Base-by-base conservation (phyloP, 2,329 filamentous ascomycete genomes). In the Neonectria neomacrospora region DNA sequence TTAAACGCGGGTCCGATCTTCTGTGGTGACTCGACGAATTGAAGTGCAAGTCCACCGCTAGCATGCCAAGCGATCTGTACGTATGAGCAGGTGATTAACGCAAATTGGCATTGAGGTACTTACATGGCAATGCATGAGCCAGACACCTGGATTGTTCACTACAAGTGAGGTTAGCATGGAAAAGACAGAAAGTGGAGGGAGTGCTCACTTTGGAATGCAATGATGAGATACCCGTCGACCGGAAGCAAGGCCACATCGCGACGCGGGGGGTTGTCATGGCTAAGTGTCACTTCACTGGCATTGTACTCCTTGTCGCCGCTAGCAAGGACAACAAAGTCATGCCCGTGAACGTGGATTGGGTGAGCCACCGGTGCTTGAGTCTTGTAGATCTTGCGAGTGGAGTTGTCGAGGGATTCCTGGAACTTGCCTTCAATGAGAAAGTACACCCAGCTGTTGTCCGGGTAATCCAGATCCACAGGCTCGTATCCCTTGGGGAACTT, bases 301-400 rank as follows among this genome's bases (percentile, higher is more conserved):
- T 65, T 56, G 45, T 63, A 72, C 18, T 58, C 63, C 14, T 65
- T 61, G 5, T 32, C 48, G 9, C 66, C 70, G 39, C 62, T 58
- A 14, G 65, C 71, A 12, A 73, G 65, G 22, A 73, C 32, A 39
- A 61, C 61, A 47, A 72, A 73, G 54, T 72, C 70, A 50, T 73
- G 70, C n/a, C 70, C 70, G 54, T 73, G 70, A n/a, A 73, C 52
- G 10, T 73, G 71, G 20, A 73, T 71, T 5, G 71, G 71, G 52
- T 73, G 71, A 10, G 51, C 32, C 20, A 62, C 59, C 3, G 59
- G 48, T 7, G 48, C n/a, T 18, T 53, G 30, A 7, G 20, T 53
- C 16, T 61, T 23, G 28, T 54, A 63, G 37, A 52, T 45, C 42
- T 50, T 51, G 5, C 47, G 37, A 12, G 56, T 59, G 39, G 48